These are phyloP conservation scores for Acanthamoeba triangularis DNA, from an alignment of 208 protist genomes.

Conservation along the genomic window DNA sequence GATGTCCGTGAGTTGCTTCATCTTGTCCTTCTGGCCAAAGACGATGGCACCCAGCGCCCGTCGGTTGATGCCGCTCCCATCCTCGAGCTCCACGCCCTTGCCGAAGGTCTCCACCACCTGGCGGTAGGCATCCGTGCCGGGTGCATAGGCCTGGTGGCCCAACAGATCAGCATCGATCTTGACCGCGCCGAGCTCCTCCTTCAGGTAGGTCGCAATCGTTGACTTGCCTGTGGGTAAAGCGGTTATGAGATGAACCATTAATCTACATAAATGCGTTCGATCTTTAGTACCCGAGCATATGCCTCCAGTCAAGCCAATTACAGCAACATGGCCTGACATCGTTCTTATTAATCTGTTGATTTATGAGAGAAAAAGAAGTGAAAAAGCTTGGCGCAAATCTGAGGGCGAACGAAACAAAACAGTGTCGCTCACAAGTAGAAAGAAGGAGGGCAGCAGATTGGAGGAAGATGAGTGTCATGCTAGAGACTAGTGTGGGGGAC, in stretches of 20 bases:
- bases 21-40: conserved; percentile 55
- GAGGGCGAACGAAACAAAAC: background rate
- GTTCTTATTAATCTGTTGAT: background rate
- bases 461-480: conserved; percentile 92
- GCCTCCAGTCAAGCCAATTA: conserved; percentile 9
- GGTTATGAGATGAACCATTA: background rate
- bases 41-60: conserved; percentile 39
- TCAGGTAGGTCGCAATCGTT: conserved; percentile 4
- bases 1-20: conserved; percentile 55
- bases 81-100: conserved; percentile 6
- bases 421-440: background rate
- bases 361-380: background rate
- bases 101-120: conserved; percentile 36
- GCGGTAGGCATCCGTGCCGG: conserved; percentile 22
- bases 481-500: conserved; percentile 95
- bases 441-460: background rate
- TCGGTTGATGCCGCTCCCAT: conserved; percentile 33
- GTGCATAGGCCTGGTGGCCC: conserved; percentile 44
- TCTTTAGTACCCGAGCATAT: background rate
- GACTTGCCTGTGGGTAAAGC: background rate
- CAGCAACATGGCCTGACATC: background rate
- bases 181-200: conserved; percentile 29
- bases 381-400: background rate
- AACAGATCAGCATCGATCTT: conserved; percentile 44
- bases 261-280: background rate